Evolutionary conservation across 2,329 filamentous ascomycete species (phyloP).

Genomic region (Mycocentrospora acerina): DNA sequence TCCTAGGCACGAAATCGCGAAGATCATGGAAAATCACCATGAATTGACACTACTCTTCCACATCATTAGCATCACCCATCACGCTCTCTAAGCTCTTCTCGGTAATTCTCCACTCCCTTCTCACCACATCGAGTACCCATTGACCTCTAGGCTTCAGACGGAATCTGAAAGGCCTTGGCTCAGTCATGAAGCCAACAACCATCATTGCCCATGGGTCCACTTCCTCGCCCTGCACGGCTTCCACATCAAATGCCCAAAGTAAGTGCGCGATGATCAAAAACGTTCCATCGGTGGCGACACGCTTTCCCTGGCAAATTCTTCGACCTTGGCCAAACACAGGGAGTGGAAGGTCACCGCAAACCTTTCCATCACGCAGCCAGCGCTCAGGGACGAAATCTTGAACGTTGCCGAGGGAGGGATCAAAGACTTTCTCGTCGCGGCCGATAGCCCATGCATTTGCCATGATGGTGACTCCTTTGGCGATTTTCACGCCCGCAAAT

Average conservation of each 20-base stretch:
- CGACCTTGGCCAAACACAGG: constrained; percentile 12
- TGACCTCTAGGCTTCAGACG: constrained; percentile 7
- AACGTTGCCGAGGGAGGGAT: constrained; percentile 1
- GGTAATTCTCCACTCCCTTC: constrained; percentile 3
- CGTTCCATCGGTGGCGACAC: constrained; percentile 10
- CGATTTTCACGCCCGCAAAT: constrained; percentile 6
- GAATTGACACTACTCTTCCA: constrained; percentile 1
- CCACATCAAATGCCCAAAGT: constrained; percentile 9
- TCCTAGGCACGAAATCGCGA: no score
- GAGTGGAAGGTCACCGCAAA: constrained; percentile 8
- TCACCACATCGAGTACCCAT: constrained; percentile 8
- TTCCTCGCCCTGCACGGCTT: constrained; percentile 3
- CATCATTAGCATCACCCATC: constrained; percentile 4
- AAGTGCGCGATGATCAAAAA: constrained; percentile 8
- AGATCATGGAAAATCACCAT: constrained; percentile 1
- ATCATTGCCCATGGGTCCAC: constrained; percentile 10
- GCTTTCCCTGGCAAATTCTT: constrained; percentile 12
- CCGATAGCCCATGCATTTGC: constrained; percentile 12
- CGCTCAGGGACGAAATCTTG: constrained; percentile 10
- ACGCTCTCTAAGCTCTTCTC: constrained; percentile 5
- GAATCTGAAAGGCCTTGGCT: constrained; percentile 10
- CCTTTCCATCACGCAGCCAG: constrained; percentile 8
- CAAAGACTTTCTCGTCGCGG: constrained; percentile 11
- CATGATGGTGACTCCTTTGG: constrained; percentile 10
- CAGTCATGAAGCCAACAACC: constrained; percentile 11